Conservation (phyloP, 73 alveolate species). For the Tetrahymena elliotti region DNA sequence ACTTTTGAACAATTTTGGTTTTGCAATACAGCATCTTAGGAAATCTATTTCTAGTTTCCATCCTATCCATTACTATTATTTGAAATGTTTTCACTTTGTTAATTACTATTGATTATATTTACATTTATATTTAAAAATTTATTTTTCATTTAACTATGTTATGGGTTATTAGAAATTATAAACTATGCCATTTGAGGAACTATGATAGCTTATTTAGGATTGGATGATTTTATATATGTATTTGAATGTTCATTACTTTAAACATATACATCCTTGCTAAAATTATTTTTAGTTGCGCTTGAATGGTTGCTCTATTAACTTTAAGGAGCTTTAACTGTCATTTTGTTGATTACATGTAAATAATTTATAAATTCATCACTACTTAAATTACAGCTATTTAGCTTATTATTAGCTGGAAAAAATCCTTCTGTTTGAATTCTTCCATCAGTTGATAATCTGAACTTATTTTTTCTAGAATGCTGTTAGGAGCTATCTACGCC, state of each 20-base stretch:
- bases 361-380: neutral
- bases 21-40: neutral
- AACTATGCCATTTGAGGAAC: neutral
- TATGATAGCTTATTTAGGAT: neutral
- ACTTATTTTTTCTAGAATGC: neutral
- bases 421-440: neutral
- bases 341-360: neutral
- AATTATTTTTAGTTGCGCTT: neutral
- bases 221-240: neutral
- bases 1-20: neutral
- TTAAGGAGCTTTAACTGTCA: neutral
- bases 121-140: neutral
- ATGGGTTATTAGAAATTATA: neutral
- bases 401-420: neutral
- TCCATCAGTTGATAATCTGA: neutral
- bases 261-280: neutral
- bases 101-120: neutral
- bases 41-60: neutral
- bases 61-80: neutral
- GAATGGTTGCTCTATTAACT: neutral
- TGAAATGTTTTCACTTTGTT: neutral
- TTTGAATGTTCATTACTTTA: neutral
- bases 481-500: neutral
- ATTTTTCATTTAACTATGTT: neutral
- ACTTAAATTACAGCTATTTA: neutral